Evolutionary conservation across 257 asterid genomes (phyloP).

Genomic region (Forsythia suspensa): DNA sequence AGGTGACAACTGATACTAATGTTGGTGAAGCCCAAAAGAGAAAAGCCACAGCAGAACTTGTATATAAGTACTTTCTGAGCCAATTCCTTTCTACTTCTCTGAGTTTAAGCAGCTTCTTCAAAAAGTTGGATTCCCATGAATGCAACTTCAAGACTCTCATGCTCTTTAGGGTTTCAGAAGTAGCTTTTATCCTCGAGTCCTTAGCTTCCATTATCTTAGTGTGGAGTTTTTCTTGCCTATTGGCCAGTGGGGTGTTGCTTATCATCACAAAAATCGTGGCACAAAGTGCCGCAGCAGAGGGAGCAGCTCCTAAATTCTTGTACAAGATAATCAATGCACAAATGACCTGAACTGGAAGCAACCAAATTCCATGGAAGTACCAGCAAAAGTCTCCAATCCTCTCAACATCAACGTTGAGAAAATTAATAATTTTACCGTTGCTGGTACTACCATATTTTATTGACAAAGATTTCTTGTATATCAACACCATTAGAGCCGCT

Average conservation of each 20-base stretch:
- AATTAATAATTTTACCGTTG: constrained; percentile 61
- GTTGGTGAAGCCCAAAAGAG: constrained; percentile 95
- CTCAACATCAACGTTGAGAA: constrained; percentile 74
- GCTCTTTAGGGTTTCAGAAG: constrained; percentile 74
- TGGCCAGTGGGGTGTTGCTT: constrained; percentile 83
- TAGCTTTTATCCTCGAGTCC: constrained; percentile 70
- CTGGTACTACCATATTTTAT: constrained; percentile 55
- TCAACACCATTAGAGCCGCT: constrained; percentile 71
- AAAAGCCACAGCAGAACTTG: constrained; percentile 67
- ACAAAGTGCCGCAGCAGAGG: constrained; percentile 66
- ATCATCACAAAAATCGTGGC: constrained; percentile 73
- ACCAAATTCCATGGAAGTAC: constrained; percentile 77
- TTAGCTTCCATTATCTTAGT: constrained; percentile 77
- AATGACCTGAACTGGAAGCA: constrained; percentile 70
- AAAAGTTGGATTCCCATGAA: constrained; percentile 72
- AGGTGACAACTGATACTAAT: constrained; percentile 69
- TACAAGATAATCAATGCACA: constrained; percentile 65
- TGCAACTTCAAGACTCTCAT: constrained; percentile 76
- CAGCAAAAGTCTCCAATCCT: constrained; percentile 83
- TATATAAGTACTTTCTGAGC: constrained; percentile 62
- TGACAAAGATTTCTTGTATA: constrained; percentile 60
- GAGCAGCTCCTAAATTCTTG: constrained; percentile 69
- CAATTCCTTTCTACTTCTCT: constrained; percentile 62
- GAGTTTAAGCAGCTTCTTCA: constrained; percentile 49
- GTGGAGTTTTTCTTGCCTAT: constrained; percentile 61